Conservation (phyloP, 768 basidiomycete species). For the Suillus ampliporus region DNA sequence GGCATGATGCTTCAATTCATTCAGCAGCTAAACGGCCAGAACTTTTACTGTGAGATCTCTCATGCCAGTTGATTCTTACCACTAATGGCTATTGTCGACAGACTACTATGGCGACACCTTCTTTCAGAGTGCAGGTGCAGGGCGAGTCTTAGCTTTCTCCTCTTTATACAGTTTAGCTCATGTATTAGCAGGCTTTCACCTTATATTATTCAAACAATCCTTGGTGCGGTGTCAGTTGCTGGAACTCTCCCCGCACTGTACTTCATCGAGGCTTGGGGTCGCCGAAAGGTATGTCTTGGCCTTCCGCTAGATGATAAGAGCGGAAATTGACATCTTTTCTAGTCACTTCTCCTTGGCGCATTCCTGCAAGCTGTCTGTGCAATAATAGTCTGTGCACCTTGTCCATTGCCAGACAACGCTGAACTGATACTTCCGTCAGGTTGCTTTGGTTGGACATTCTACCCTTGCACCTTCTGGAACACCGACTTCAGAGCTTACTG, state of each 20-base stretch:
- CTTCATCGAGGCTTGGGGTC: conserved; percentile 77
- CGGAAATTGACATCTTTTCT: neutral
- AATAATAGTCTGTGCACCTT: conserved; percentile 52
- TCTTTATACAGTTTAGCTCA: neutral
- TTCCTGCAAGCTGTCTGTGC: conserved; percentile 64
- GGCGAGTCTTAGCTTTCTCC: conserved; percentile 41
- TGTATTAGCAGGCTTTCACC: conserved; percentile 53
- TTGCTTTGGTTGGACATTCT: conserved; percentile 75
- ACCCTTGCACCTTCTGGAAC: conserved; percentile 61
- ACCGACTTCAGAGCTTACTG: conserved; percentile 51
- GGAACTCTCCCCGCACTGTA: conserved; percentile 72
- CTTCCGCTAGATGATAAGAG: neutral
- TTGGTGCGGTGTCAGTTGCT: conserved; percentile 76
- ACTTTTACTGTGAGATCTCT: conserved; percentile 68
- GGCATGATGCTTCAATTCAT: conserved; percentile 88
- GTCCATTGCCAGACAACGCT: neutral
- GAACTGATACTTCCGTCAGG: conserved; percentile 40
- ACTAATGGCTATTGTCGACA: conserved; percentile 34
- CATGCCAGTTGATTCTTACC: neutral
- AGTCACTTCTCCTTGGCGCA: conserved; percentile 73
- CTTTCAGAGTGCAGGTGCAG: conserved; percentile 75
- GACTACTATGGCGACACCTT: conserved; percentile 84
- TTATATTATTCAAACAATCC: conserved; percentile 76
- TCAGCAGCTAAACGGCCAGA: conserved; percentile 82
- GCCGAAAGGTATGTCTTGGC: conserved; percentile 54